A percentile compares a stretch with the other conserved stretches of the same genome.
Evolutionary conservation across 208 protist species (phyloP).

Genomic region (Leptomonas seymouri): DNA sequence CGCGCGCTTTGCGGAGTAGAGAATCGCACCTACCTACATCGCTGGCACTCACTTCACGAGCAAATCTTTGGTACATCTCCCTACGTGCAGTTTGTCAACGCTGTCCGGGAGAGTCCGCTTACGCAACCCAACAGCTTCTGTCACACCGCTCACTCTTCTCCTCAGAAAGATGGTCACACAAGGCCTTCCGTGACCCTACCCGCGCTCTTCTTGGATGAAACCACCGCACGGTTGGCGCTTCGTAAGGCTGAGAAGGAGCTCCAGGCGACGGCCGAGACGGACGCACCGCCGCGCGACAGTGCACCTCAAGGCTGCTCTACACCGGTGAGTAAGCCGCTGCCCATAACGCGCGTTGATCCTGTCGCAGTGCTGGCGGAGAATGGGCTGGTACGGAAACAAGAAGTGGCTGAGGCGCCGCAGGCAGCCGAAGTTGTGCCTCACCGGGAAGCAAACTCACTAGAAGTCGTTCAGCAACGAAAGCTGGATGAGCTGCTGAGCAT

Average conservation of each 20-base stretch:
- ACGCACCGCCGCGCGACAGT: background rate
- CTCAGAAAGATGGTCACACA: background rate
- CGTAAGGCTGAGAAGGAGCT: background rate
- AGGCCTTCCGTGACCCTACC: background rate
- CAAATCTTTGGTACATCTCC: slow-evolving; percentile 49
- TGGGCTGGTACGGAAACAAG: too few species aligned
- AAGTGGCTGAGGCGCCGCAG: background rate
- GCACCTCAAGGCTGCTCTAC: slow-evolving; percentile 2
- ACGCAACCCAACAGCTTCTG: slow-evolving; percentile 11
- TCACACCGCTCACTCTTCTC: background rate
- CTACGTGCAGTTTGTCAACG: slow-evolving; percentile 51
- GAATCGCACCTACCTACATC: slow-evolving; percentile 32
- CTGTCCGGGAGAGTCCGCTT: slow-evolving; percentile 32
- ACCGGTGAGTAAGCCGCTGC: background rate
- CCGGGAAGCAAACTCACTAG: background rate
- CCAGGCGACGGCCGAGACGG: background rate
- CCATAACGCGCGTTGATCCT: background rate
- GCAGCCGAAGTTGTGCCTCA: background rate
- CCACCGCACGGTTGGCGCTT: slow-evolving; percentile 41
- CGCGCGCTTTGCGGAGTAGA: slow-evolving; percentile 44
- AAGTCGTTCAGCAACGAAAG: background rate
- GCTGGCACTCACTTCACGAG: slow-evolving; percentile 59
- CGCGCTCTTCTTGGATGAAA: slow-evolving; percentile 55
- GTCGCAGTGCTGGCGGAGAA: background rate
- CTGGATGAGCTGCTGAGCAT: background rate